Evolutionary conservation across 1,139 yeast genomes (phyloP).

Genomic region (Lodderomyces parapsilosis): DNA sequence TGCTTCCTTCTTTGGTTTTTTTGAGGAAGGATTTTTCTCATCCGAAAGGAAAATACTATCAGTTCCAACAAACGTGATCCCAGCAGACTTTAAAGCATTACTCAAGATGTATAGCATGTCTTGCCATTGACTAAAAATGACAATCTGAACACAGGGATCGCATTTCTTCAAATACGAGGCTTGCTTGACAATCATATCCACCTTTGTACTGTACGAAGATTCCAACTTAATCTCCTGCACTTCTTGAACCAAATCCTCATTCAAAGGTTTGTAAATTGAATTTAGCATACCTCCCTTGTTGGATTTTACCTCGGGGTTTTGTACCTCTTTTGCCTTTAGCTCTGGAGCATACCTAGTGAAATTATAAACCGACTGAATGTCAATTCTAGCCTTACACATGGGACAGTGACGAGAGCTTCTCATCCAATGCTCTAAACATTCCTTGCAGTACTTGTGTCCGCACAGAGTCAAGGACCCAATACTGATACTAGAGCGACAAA

Average conservation of each 20-base stretch:
- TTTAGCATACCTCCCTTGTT: constrained; percentile 29
- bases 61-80: constrained; percentile 50
- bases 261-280: constrained; percentile 51
- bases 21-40: background rate
- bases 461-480: constrained; percentile 81
- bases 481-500: constrained; percentile 69
- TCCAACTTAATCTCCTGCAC: constrained; percentile 45
- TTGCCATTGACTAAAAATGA: constrained; percentile 86
- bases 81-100: constrained; percentile 62
- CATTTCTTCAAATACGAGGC: constrained; percentile 57
- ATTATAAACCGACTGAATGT: constrained; percentile 50
- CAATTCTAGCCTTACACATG: constrained; percentile 60
- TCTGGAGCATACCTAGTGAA: constrained; percentile 52
- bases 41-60: constrained; percentile 37
- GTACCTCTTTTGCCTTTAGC: constrained; percentile 47
- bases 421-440: constrained; percentile 76
- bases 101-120: constrained; percentile 68
- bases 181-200: constrained; percentile 78
- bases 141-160: constrained; percentile 71
- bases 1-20: constrained; percentile 17
- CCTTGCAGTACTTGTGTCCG: constrained; percentile 86
- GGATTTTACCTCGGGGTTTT: constrained; percentile 16
- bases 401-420: constrained; percentile 62
- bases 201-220: constrained; percentile 73
- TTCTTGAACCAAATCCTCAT: constrained; percentile 36